Percentiles rank a stretch among this genome's conserved stretches.
Conservation (phyloP, 768 basidiomycete species). For the Zangia roseola region DNA sequence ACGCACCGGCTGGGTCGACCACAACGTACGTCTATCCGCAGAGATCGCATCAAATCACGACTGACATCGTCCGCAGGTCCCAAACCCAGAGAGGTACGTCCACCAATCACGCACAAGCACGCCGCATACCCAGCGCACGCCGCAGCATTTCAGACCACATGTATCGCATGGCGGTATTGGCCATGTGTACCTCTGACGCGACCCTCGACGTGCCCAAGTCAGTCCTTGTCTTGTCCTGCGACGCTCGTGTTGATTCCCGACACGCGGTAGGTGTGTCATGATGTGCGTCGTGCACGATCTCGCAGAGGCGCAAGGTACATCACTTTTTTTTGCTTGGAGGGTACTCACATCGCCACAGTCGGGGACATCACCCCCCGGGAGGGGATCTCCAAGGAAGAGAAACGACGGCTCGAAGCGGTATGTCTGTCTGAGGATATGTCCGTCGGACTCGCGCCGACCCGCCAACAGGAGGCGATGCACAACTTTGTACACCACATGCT, state of each 20-base stretch:
- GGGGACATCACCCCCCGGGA: slow-evolving; percentile 94
- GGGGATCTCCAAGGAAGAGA: slow-evolving; percentile 79
- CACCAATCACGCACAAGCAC: too few species aligned
- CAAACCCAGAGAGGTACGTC: slow-evolving; percentile 73
- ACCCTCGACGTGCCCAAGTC: slow-evolving; percentile 74
- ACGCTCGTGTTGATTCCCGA: not conserved
- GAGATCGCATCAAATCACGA: not conserved
- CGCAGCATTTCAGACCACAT: slow-evolving; percentile 91
- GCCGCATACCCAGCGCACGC: too few species aligned
- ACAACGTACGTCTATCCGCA: slow-evolving; percentile 40
- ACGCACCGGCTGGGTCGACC: slow-evolving; percentile 91
- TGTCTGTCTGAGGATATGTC: slow-evolving; percentile 10
- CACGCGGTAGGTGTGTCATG: slow-evolving; percentile 67
- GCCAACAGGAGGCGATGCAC: slow-evolving; percentile 77
- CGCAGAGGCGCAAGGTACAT: slow-evolving; percentile 85
- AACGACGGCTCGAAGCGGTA: slow-evolving; percentile 72
- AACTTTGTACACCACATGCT: slow-evolving; percentile 89
- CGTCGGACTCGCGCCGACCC: not conserved
- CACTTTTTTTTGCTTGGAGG: too few species aligned
- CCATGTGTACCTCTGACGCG: slow-evolving; percentile 81
- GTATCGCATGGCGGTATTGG: slow-evolving; percentile 95
- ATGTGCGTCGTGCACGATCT: slow-evolving; percentile 93
- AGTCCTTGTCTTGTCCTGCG: slow-evolving; percentile 13
- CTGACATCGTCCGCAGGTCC: slow-evolving; percentile 51
- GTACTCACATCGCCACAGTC: slow-evolving; percentile 41